Conservation (phyloP, 2,329 filamentous ascomycete genomes). For the Sporothrix pseudoabietina region DNA sequence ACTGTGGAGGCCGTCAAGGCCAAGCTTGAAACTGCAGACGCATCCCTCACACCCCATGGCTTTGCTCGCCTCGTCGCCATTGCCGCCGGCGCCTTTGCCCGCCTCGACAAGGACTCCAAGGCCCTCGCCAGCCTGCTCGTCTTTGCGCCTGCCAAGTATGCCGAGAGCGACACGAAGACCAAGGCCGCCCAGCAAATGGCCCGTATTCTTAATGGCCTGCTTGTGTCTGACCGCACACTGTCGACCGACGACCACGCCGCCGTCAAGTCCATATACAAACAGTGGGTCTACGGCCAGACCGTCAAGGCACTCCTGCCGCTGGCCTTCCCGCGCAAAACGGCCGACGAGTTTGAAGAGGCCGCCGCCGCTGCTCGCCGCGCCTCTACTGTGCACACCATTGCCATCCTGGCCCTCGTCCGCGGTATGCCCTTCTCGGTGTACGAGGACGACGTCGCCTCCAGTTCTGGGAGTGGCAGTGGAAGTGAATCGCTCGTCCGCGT, state of each 20-base stretch:
- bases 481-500: constrained; percentile 50
- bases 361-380: constrained; percentile 27
- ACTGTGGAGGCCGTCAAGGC: constrained; percentile 28
- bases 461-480: constrained; percentile 43
- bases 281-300: constrained; percentile 54
- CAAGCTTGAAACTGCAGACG: not conserved
- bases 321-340: constrained; percentile 44
- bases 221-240: constrained; percentile 45
- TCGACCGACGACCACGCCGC: constrained; percentile 48
- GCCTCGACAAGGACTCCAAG: constrained; percentile 44
- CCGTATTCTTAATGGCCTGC: constrained; percentile 45
- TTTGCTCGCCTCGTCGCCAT: constrained; percentile 38
- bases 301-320: constrained; percentile 49
- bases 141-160: constrained; percentile 37
- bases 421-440: constrained; percentile 56
- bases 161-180: not conserved
- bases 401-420: constrained; percentile 52
- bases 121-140: constrained; percentile 36
- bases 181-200: constrained; percentile 42
- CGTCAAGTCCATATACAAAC: constrained; percentile 48
- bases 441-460: constrained; percentile 49
- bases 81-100: constrained; percentile 39
- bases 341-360: not conserved
- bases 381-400: constrained; percentile 50
- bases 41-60: constrained; percentile 26